A percentile compares a stretch with the other conserved stretches of the same genome.
Evolutionary conservation across 352 stramenopile species (phyloP).

Genomic region (Pythium rishiriense): DNA sequence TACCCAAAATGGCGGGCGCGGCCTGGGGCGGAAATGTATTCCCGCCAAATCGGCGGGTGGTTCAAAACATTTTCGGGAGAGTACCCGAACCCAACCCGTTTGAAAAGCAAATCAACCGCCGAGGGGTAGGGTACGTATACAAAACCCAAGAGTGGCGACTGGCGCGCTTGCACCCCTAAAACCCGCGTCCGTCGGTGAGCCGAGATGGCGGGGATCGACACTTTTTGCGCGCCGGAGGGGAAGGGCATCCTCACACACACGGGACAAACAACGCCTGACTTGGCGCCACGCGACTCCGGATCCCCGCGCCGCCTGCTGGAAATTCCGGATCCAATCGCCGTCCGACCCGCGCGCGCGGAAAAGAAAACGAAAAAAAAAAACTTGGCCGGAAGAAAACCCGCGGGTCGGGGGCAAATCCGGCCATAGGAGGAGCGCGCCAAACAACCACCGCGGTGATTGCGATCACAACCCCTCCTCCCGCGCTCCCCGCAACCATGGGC

Average conservation of each 20-base stretch:
- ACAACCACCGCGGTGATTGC: slow-evolving; percentile 9
- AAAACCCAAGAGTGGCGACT: slow-evolving; percentile 23
- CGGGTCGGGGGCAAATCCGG: slow-evolving; percentile 20
- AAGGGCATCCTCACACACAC: not conserved
- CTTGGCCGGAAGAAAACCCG: slow-evolving; percentile 8
- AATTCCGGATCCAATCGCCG: slow-evolving; percentile 14
- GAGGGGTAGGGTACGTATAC: slow-evolving; percentile 29
- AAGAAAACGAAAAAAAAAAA: slow-evolving; percentile 3
- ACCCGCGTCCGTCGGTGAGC: not conserved
- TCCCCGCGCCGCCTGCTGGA: not conserved
- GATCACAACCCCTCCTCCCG: slow-evolving; percentile 1
- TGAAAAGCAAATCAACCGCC: slow-evolving; percentile 14
- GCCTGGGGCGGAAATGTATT: slow-evolving; percentile 6
- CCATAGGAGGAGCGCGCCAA: slow-evolving; percentile 30
- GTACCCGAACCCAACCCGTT: slow-evolving; percentile 1
- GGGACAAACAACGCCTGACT: slow-evolving; percentile 19
- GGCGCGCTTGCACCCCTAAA: slow-evolving; percentile 9
- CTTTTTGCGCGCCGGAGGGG: not conserved
- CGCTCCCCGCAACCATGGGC: slow-evolving; percentile 13
- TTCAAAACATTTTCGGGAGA: slow-evolving; percentile 27
- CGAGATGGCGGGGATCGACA: slow-evolving; percentile 30
- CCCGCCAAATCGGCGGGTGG: slow-evolving; percentile 27
- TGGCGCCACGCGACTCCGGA: not conserved
- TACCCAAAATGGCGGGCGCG: slow-evolving; percentile 14
- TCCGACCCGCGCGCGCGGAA: slow-evolving; percentile 12